A percentile compares a stretch with the other conserved stretches of the same genome.
Evolutionary conservation across 2,329 filamentous ascomycete species (phyloP).

Genomic region (Sclerotinia spermophila): DNA sequence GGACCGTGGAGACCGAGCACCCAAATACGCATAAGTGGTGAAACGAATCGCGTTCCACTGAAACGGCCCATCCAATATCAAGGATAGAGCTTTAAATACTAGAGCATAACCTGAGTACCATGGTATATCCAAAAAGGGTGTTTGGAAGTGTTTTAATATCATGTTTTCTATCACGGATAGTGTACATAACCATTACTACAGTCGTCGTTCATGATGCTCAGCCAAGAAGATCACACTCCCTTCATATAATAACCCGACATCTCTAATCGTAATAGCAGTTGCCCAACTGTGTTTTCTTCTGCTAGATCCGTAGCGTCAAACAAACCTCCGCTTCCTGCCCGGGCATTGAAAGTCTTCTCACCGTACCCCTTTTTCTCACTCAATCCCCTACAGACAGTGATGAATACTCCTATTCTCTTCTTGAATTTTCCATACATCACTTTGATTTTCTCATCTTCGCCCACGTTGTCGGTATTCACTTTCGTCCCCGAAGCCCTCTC

Average conservation of each 20-base stretch:
- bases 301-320: conserved; percentile 40
- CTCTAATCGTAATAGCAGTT: conserved; percentile 66
- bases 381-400: conserved; percentile 66
- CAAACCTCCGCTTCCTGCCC: conserved; percentile 32
- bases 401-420: conserved; percentile 70
- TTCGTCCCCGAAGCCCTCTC: conserved; percentile 40
- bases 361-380: conserved; percentile 55
- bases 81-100: neutral
- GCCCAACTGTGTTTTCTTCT: conserved; percentile 60
- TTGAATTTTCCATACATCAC: conserved; percentile 62
- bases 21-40: too few species aligned
- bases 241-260: conserved; percentile 62
- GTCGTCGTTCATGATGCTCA: neutral
- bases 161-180: neutral
- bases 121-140: neutral
- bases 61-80: neutral
- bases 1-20: neutral
- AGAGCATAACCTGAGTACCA: neutral
- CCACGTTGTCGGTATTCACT: conserved; percentile 29
- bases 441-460: conserved; percentile 40
- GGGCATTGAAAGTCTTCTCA: conserved; percentile 35
- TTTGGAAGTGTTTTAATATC: neutral
- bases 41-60: neutral
- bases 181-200: neutral
- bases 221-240: conserved; percentile 4